Conservation (phyloP, 495 filamentous ascomycete species). For the Achaetomiella virescens region DNA sequence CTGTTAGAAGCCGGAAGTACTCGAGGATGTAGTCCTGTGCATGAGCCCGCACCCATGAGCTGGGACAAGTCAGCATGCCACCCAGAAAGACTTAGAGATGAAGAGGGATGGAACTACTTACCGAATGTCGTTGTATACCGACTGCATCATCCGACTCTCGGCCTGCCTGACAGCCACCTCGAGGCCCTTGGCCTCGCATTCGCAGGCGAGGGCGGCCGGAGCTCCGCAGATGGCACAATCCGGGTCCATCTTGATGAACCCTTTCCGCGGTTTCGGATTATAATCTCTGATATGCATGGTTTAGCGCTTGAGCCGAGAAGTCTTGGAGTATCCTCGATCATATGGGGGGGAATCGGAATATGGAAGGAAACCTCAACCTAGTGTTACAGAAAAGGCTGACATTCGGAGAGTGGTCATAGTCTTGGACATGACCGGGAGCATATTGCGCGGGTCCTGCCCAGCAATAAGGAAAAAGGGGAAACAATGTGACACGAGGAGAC, state of each 20-base stretch:
- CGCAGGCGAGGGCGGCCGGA: slow-evolving; percentile 56
- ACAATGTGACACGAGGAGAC: slow-evolving; percentile 7
- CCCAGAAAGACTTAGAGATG: not conserved
- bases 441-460: slow-evolving; percentile 26
- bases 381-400: slow-evolving; percentile 23
- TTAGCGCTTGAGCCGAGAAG: slow-evolving; percentile 37
- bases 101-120: slow-evolving; percentile 27
- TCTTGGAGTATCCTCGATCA: slow-evolving; percentile 23
- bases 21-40: slow-evolving; percentile 64
- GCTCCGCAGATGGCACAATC: slow-evolving; percentile 67
- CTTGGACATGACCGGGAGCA: slow-evolving; percentile 26
- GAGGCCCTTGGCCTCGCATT: slow-evolving; percentile 63
- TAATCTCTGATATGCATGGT: slow-evolving; percentile 46
- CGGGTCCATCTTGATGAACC: slow-evolving; percentile 55
- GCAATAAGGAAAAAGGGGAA: slow-evolving; percentile 17
- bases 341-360: slow-evolving; percentile 3
- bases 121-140: slow-evolving; percentile 59
- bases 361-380: slow-evolving; percentile 13
- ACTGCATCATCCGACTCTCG: slow-evolving; percentile 57
- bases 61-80: slow-evolving; percentile 21
- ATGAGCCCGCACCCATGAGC: slow-evolving; percentile 63
- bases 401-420: slow-evolving; percentile 20
- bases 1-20: slow-evolving; percentile 56
- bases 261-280: slow-evolving; percentile 38
- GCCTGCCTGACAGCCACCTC: slow-evolving; percentile 61